phyloP scores from a whole-genome alignment of 768 basidiomycete genomes.

The Ramaria sp. region DNA sequence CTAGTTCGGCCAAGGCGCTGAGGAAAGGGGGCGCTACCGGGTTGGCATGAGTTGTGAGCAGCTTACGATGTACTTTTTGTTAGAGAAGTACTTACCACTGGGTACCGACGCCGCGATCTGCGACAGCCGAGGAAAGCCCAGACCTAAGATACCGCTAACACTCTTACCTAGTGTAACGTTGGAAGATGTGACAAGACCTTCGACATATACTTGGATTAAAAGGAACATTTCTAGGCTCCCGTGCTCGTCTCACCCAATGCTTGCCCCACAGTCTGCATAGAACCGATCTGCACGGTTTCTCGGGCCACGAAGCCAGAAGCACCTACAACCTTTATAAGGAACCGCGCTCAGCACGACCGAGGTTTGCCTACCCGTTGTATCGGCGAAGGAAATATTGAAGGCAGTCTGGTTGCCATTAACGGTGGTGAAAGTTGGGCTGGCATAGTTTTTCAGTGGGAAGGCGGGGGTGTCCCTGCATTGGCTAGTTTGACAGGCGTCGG shows the following conservation, averaged over 20 bases:
- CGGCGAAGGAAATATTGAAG: slow-evolving; percentile 55
- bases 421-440: slow-evolving; percentile 51
- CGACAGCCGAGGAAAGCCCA: slow-evolving; percentile 70
- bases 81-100: slow-evolving; percentile 31
- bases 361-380: slow-evolving; percentile 52
- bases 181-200: slow-evolving; percentile 51
- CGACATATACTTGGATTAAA: neutral
- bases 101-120: slow-evolving; percentile 34
- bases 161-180: slow-evolving; percentile 54
- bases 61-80: neutral
- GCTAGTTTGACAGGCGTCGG: slow-evolving; percentile 47
- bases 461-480: slow-evolving; percentile 50
- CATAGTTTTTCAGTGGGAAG: slow-evolving; percentile 52
- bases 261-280: slow-evolving; percentile 50
- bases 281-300: slow-evolving; percentile 52
- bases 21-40: slow-evolving; percentile 58
- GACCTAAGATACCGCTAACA: slow-evolving; percentile 61
- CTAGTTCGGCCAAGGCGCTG: slow-evolving; percentile 47
- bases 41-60: neutral
- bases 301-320: slow-evolving; percentile 61
- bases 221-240: neutral
- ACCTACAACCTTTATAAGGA: slow-evolving; percentile 25
- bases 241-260: slow-evolving; percentile 44
- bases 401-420: slow-evolving; percentile 51
- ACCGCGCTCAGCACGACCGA: neutral